Evolutionary conservation across 2,329 filamentous ascomycete species (phyloP), one percentile per base, ranked within the genome.

Genomic region (Verticillium nonalfalfae): DNA sequence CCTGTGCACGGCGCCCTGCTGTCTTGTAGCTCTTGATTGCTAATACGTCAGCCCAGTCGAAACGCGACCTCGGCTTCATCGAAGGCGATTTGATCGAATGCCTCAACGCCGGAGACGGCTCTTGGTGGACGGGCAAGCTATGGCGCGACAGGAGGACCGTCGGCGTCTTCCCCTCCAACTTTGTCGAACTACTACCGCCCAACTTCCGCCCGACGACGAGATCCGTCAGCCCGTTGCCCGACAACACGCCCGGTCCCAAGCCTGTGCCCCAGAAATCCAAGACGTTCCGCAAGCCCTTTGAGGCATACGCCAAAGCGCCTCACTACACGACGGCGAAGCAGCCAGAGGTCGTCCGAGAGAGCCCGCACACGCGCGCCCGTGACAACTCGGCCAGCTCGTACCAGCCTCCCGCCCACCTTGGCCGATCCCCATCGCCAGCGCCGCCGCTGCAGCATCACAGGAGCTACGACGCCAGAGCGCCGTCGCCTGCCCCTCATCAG

Each of bases 21-120:
- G n/a, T 26, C 56, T 26, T 26, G 10, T 31, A 13, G 26, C 52
- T 26, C 15, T 9, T 35, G 7, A 5, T 26, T 31, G 26, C 34
- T 39, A 35, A 54, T 18, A n/a, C 21, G 26, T 26, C 26, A 26
- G n/a, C 11, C 13, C 63, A 90, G 88, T 94, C 90, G 31, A 96
- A 96, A 80, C 88, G 90, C 74, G 95, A 99, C 73, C 83, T 99
- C 62, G 95, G 95, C 15, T 99, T 99, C 76, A 90, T 99, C 68
- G 95, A 99, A 76, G 95, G 95, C 66, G 95, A 99, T 76, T 78
- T 99, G 67, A 99, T 99, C 74, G 95, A 99, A 84, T 97, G 94
- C 72, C 82, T 99, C 59, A 99, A 99, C 74, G 95, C 95, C 21
- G 95, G 95, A 65, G 95, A 99, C 77, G 95, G 95, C 59, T 93